Conservation (phyloP, 2,329 filamentous ascomycete genomes). For the Fonsecaea erecta region DNA sequence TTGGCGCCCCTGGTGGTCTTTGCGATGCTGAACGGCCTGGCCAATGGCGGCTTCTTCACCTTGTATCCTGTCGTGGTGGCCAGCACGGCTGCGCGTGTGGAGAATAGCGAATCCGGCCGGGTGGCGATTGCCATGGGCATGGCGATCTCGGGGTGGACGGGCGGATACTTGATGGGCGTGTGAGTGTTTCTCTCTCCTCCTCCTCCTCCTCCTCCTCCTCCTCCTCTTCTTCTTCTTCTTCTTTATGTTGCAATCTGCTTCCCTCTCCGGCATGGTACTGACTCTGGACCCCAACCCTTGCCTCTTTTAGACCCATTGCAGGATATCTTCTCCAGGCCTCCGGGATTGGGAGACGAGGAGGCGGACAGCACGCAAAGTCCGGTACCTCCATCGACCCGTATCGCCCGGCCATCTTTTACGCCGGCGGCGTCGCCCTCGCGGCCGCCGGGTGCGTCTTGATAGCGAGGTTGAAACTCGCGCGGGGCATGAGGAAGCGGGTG, state of each 20-base stretch:
- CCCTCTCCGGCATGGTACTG: no score
- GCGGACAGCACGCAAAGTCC: background rate
- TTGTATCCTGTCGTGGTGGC: constrained; percentile 68
- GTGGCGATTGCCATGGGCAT: constrained; percentile 65
- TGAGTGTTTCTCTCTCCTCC: no score
- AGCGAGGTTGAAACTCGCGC: constrained; percentile 50
- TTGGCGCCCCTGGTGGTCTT: constrained; percentile 62
- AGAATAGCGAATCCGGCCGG: constrained; percentile 42
- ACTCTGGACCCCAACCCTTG: background rate
- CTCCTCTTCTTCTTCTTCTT: no score
- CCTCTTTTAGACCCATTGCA: constrained; percentile 55
- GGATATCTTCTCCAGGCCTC: constrained; percentile 63
- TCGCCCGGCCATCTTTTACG: constrained; percentile 66
- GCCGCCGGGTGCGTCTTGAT: constrained; percentile 51
- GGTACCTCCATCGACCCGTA: constrained; percentile 56
- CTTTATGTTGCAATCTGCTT: no score
- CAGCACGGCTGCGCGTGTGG: constrained; percentile 58
- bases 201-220: no score
- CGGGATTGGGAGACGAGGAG: constrained; percentile 48
- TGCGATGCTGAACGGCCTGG: constrained; percentile 63
- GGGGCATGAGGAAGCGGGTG: constrained; percentile 31
- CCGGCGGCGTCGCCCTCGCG: constrained; percentile 57
- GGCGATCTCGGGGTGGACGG: constrained; percentile 65
- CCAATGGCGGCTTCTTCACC: constrained; percentile 68
- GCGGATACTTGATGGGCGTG: constrained; percentile 64